phyloP scores from a whole-genome alignment of 2,329 filamentous ascomycete genomes.

The Aspergillus sergii region DNA sequence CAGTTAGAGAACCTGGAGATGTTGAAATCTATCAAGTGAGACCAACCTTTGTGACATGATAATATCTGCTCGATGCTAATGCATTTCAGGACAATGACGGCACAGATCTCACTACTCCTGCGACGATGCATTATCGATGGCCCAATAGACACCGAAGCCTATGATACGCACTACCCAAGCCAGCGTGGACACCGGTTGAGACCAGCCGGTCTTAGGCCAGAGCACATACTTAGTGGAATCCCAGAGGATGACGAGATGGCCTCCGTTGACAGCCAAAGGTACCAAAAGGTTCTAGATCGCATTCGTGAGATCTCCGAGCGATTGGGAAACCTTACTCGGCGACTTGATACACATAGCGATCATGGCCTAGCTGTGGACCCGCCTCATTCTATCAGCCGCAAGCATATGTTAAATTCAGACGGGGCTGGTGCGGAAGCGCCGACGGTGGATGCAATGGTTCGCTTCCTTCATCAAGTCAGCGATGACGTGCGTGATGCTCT shows the following conservation, averaged over 20 bases:
- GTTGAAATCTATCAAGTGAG: not conserved
- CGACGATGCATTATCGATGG: not conserved
- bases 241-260: not conserved
- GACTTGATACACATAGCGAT: not conserved
- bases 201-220: not conserved
- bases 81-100: not conserved
- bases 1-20: not conserved
- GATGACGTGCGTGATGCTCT: not conserved
- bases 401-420: not conserved
- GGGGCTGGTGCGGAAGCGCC: not conserved
- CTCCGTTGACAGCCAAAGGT: not conserved
- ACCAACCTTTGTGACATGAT: not conserved
- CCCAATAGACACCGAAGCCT: not conserved
- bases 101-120: not conserved
- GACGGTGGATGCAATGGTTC: not conserved
- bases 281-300: not conserved
- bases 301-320: not conserved
- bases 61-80: not conserved
- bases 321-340: not conserved
- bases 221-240: not conserved
- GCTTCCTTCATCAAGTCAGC: not conserved
- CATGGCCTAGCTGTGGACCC: not conserved
- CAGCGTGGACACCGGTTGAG: not conserved
- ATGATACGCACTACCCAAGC: not conserved
- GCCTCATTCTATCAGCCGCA: not conserved